Conservation (phyloP, 768 basidiomycete genomes). For the Psilocybe cyanescens region DNA sequence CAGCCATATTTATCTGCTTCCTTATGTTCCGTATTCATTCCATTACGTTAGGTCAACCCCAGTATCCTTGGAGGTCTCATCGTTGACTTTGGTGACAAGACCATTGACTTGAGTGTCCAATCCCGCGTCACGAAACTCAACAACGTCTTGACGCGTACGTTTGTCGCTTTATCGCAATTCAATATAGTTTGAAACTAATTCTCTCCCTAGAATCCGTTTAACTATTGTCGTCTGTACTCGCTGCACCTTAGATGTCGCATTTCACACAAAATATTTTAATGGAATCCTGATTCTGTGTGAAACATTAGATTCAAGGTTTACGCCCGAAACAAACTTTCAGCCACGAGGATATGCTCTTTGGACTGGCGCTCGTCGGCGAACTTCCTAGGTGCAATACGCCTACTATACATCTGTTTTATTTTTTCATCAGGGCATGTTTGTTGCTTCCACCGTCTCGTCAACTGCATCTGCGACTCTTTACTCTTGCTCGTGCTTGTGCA, state of each 20-base stretch:
- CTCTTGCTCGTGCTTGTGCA: too few relatives aligned
- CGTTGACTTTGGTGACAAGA: slow-evolving; percentile 98
- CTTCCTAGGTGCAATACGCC: too few relatives aligned
- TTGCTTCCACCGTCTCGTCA: too few relatives aligned
- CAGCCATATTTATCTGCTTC: slow-evolving; percentile 19
- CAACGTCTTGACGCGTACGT: slow-evolving; percentile 81
- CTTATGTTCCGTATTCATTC: background rate
- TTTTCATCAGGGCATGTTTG: too few relatives aligned
- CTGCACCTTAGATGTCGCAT: slow-evolving; percentile 19
- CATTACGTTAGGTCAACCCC: slow-evolving; percentile 75
- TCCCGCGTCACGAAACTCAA: slow-evolving; percentile 96
- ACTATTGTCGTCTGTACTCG: slow-evolving; percentile 15
- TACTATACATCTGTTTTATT: too few relatives aligned
- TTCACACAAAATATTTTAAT: slow-evolving; percentile 16
- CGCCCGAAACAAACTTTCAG: background rate
- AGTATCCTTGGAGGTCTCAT: slow-evolving; percentile 90
- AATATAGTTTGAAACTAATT: background rate
- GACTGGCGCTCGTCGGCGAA: too few relatives aligned
- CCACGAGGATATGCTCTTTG: background rate
- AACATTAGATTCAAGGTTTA: background rate
- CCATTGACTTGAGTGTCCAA: slow-evolving; percentile 93
- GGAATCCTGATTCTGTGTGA: background rate
- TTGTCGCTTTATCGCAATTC: background rate
- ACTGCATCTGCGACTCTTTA: too few relatives aligned
- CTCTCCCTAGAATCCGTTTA: slow-evolving; percentile 42